Evolutionary conservation across 1,139 yeast species (phyloP), one percentile per base, ranked within the genome.

Genomic region (Scheffersomyces segobiensis): DNA sequence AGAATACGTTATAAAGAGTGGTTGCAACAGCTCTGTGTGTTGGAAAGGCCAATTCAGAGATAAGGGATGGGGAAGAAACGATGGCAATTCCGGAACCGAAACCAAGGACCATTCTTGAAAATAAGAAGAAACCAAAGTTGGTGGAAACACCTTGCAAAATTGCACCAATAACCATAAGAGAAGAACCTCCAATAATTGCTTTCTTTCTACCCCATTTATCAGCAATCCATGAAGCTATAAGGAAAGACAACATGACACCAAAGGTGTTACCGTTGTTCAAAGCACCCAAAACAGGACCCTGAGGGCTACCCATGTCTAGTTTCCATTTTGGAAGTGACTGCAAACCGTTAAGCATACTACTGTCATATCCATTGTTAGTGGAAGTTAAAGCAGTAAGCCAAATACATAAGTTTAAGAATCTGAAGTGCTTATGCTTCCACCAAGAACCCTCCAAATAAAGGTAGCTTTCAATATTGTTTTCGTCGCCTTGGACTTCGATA

Each of bases 11-110:
- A 67, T 79, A 84, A 53, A 77, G 69, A 26, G 83, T 73, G 32
- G 87, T 82, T 46, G 75, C 66, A 24, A 74, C 72, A 20, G 78
- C 79, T 67, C 89, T 74, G 62, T 80, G 84, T 20, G 80, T 78
- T 32, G 85, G 85, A 57, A 80, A 82, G 46, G 82, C 74, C 12
- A 72, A 66, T 62, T 81, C 85, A 3, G 82, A 71, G 56, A 81
- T 73, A 60, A 76, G 72, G 0, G 79, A 63, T 14, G 79, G 77
- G 10, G 85, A 75, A 21, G 79, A 75, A n/a, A 80, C 76, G 26
- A 68, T 66, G 3, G 78, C 73, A 55, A 76, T 62, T 50, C 74
- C 72, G 50, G 71, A 71, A 51, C 87, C 84, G 52, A 76, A 61
- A 49, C 85, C 85, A 52, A 85, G 62, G 49, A 81, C 62, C 26